Evolutionary conservation across 2,329 filamentous ascomycete species (phyloP).

Genomic region (Diplodia sapinea): DNA sequence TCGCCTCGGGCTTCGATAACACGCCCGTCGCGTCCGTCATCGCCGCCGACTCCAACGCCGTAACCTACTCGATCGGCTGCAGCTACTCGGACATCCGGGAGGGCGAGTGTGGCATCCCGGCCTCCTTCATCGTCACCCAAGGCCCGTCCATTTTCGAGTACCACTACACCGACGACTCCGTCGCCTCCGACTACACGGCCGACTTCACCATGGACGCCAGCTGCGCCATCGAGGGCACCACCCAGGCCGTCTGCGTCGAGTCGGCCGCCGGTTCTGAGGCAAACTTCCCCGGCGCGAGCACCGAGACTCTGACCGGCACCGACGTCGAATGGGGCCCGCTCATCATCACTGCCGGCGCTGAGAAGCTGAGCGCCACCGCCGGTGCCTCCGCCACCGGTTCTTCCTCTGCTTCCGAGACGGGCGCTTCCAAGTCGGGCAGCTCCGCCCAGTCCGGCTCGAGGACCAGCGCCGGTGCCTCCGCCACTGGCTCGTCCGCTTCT

Average conservation of each 20-base stretch:
- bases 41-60: slow-evolving; percentile 29
- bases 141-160: background rate
- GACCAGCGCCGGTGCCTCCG: slow-evolving; percentile 1
- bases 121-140: background rate
- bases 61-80: slow-evolving; percentile 33
- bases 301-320: slow-evolving; percentile 32
- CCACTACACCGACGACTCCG: slow-evolving; percentile 30
- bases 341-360: slow-evolving; percentile 32
- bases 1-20: slow-evolving; percentile 5
- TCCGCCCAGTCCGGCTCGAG: slow-evolving; percentile 12
- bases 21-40: slow-evolving; percentile 23
- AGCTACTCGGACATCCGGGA: slow-evolving; percentile 29
- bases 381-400: slow-evolving; percentile 1
- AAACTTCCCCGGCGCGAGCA: slow-evolving; percentile 38
- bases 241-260: slow-evolving; percentile 37
- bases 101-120: slow-evolving; percentile 31
- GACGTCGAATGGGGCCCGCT: slow-evolving; percentile 30
- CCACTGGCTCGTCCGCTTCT: slow-evolving; percentile 12
- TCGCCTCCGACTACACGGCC: slow-evolving; percentile 9
- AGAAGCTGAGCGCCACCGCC: slow-evolving; percentile 29
- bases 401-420: slow-evolving; percentile 2
- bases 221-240: slow-evolving; percentile 34
- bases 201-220: slow-evolving; percentile 37
- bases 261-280: slow-evolving; percentile 37
- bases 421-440: background rate